These are phyloP conservation scores for Alopecurus myosuroides DNA, from an alignment of 176 grass and related monocot genomes.

Conservation along the genomic window DNA sequence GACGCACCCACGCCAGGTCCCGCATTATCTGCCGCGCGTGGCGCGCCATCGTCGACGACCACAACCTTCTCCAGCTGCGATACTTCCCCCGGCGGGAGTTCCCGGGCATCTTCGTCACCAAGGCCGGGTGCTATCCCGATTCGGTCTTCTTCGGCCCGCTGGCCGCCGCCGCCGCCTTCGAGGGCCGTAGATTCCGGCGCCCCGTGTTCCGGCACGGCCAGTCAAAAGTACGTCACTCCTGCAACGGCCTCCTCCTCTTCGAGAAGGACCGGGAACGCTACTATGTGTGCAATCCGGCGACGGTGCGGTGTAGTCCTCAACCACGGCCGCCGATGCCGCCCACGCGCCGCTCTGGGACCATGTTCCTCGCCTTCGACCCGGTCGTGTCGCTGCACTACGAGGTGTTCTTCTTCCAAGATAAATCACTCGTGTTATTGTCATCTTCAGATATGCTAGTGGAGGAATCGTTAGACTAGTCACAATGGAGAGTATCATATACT, in stretches of 20 bases:
- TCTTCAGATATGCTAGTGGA: too few species aligned
- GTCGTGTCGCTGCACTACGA: neutral
- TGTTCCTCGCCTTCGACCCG: neutral
- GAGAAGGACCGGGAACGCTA: neutral
- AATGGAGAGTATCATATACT: too few species aligned
- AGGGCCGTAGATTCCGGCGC: neutral
- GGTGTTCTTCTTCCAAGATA: neutral
- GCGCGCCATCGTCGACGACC: neutral
- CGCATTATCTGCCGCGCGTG: neutral
- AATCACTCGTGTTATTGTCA: too few species aligned
- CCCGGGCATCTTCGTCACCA: neutral
- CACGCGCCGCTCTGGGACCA: neutral
- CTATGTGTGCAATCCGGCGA: neutral
- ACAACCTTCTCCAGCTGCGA: neutral
- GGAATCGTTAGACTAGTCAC: too few species aligned
- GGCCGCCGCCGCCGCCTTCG: neutral
- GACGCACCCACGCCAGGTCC: neutral
- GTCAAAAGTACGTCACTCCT: neutral
- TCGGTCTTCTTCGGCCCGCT: neutral
- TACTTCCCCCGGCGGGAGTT: neutral
- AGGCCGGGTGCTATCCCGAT: neutral
- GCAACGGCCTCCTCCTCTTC: neutral
- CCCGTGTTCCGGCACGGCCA: neutral
- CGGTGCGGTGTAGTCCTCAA: neutral
- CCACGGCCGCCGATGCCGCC: neutral